Percentiles rank a stretch among this genome's conserved stretches.
phyloP scores from a whole-genome alignment of 306 rosid genomes.

The Acacia melanoxylon region DNA sequence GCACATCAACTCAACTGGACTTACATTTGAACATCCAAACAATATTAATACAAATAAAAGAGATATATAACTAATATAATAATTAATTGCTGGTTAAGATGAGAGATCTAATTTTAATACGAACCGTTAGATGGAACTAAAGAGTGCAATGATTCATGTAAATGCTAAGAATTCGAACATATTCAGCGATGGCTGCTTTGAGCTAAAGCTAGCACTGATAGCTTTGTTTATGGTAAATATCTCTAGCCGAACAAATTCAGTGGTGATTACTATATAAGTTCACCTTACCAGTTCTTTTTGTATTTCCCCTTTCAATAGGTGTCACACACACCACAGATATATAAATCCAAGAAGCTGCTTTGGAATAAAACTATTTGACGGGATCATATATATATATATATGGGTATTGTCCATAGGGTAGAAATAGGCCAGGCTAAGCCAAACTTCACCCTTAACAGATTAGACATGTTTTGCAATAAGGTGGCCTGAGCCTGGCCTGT shows the following conservation, averaged over 20 bases:
- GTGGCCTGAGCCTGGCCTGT: too few relatives aligned
- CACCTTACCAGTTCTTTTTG: not conserved
- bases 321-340: not conserved
- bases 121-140: too few relatives aligned
- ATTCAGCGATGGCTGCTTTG: not conserved
- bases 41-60: not conserved
- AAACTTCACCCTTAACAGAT: too few relatives aligned
- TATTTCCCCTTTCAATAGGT: not conserved
- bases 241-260: not conserved
- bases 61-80: not conserved
- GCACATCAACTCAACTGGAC: not conserved
- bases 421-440: too few relatives aligned
- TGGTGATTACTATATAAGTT: not conserved
- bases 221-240: not conserved
- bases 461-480: too few relatives aligned
- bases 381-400: too few relatives aligned
- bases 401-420: too few relatives aligned
- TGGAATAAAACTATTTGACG: too few relatives aligned
- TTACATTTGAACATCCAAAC: not conserved
- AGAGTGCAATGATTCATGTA: not conserved
- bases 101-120: not conserved
- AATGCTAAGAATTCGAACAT: not conserved
- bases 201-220: not conserved
- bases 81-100: not conserved
- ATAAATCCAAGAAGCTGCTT: not conserved